Base-by-base conservation (phyloP, 1,284 basidiomycete genomes). In the Gastroboletus turbinatus region DNA sequence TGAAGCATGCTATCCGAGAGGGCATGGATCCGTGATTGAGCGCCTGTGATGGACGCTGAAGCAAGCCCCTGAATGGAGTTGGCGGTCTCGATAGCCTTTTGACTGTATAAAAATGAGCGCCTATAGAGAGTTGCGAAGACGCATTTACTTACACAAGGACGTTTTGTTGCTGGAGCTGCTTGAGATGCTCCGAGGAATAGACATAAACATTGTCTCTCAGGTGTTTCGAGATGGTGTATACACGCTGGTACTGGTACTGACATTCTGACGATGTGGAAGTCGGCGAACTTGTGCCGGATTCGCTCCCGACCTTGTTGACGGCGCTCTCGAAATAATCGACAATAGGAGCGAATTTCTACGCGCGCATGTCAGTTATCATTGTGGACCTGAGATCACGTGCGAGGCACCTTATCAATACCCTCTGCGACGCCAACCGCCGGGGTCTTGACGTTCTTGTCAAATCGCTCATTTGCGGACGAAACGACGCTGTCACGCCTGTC, bases 201-300 rank as follows among this genome's bases (percentile, higher is more conserved):
- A 76, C 79, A 61, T 79, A 80, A 48, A 90, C 63, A 61, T 85
- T 81, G 63, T 84, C 82, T 57, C 77, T 79, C 59, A 90, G 75
- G 48, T 82, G 80, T 63, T 78, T 79, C 27, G 87, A 86, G 52
- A 92, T 80, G 38, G 77, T 76, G 57, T 82, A 77, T 45, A 81
- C 88, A 46, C 89, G 88, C 67, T 89, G 87, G 66, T 89, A 89
- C 71, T 92, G 90, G 64, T 82, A 88, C 67, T 87, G 77, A 45
- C 76, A 71, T 56, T 82, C 78, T 5, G 67, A 60, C 21, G 69
- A 50, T 9, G 46, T 74, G 8, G 69, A 72, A 14, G 63, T 60
- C 7, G 77, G 73, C 11, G 73, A 72, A 27, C 76, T 75, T 13
- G 77, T 68, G 9, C 73, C 75, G 17, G 76, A 75, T 35, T 81